Evolutionary conservation across 495 filamentous ascomycete species (phyloP).

Genomic region (Aspergillus panamensis): DNA sequence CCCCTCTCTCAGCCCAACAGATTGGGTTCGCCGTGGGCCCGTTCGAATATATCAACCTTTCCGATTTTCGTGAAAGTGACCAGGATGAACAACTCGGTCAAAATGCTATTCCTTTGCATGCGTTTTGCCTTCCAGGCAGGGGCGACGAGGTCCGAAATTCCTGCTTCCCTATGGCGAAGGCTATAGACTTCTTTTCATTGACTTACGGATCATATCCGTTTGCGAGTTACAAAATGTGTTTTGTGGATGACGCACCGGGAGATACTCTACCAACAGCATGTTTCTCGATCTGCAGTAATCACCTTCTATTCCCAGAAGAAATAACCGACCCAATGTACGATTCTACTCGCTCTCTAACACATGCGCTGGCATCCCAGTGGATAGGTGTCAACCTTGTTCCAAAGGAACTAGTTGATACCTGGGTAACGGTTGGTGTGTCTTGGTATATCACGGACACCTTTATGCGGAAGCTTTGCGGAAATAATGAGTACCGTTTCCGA

Average conservation of each 20-base stretch:
- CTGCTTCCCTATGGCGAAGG: conserved; percentile 69
- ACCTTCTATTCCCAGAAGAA: conserved; percentile 75
- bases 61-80: conserved; percentile 82
- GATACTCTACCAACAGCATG: conserved; percentile 75
- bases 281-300: conserved; percentile 81
- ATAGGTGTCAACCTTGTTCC: conserved; percentile 85
- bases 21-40: conserved; percentile 90
- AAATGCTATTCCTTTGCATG: conserved; percentile 79
- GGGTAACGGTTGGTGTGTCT: conserved; percentile 87
- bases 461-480: conserved; percentile 83
- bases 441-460: conserved; percentile 93
- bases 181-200: conserved; percentile 81
- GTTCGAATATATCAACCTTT: conserved; percentile 88
- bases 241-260: conserved; percentile 78
- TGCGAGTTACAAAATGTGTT: conserved; percentile 83
- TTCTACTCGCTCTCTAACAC: conserved; percentile 70
- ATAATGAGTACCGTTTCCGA: conserved; percentile 91
- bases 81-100: conserved; percentile 85
- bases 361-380: conserved; percentile 90
- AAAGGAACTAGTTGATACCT: conserved; percentile 72
- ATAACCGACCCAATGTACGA: conserved; percentile 79
- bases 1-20: conserved; percentile 74
- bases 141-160: conserved; percentile 77
- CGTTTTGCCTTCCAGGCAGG: conserved; percentile 83
- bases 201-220: conserved; percentile 85